These are phyloP conservation scores for Syzygium aqueum DNA, from an alignment of 345 rosid species.

Conservation along the genomic window DNA sequence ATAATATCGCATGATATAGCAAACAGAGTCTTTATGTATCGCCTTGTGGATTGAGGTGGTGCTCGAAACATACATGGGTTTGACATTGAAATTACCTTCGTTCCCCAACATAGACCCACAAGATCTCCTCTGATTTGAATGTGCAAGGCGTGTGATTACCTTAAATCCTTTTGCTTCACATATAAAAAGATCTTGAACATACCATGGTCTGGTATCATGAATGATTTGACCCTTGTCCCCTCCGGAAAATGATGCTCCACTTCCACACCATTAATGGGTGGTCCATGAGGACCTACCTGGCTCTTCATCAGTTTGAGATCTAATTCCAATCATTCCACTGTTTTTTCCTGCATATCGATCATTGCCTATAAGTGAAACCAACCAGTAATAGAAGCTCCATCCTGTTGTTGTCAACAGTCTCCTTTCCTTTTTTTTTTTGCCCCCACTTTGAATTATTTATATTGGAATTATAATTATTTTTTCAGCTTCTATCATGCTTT, in stretches of 20 bases:
- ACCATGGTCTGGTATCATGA: not conserved
- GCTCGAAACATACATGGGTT: not conserved
- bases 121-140: not conserved
- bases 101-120: not conserved
- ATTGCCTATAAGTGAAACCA: not conserved
- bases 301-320: not conserved
- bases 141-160: not conserved
- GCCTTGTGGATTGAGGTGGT: not conserved
- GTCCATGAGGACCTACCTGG: not conserved
- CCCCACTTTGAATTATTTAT: not conserved
- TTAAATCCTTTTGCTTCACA: not conserved
- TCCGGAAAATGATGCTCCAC: not conserved
- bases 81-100: not conserved
- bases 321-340: not conserved
- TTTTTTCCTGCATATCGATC: not conserved
- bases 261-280: not conserved
- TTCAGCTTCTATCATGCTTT: constrained; percentile 25
- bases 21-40: not conserved
- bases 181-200: not conserved
- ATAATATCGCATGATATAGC: not conserved
- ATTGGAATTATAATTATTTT: not conserved
- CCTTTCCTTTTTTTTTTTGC: not conserved
- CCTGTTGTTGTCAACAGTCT: not conserved
- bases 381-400: not conserved
- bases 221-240: not conserved